phyloP scores from a whole-genome alignment of 2,329 filamentous ascomycete genomes.

The Epichloe uncinata region DNA sequence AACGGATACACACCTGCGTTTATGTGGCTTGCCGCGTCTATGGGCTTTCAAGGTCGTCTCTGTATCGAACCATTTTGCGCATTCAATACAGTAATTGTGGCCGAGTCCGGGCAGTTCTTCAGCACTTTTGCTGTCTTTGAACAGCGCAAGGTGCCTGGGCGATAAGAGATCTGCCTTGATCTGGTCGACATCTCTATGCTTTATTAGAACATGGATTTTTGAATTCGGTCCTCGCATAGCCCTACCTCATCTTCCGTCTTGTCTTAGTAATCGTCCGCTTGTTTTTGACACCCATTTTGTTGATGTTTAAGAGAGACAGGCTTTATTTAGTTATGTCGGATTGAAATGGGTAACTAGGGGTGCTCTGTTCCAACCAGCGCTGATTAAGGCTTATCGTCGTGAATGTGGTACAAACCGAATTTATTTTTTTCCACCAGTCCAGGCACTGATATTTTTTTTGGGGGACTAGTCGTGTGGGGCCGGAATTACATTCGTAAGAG shows the following conservation, averaged over 20 bases:
- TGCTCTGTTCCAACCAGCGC: too few species aligned
- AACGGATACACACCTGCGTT: slow-evolving; percentile 46
- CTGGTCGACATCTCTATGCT: slow-evolving; percentile 80
- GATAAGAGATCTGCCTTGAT: slow-evolving; percentile 70
- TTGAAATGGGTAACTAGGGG: too few species aligned
- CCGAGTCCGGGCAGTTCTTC: slow-evolving; percentile 87
- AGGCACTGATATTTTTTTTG: too few species aligned
- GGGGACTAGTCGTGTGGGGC: too few species aligned
- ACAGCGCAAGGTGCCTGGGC: slow-evolving; percentile 66
- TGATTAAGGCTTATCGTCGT: too few species aligned
- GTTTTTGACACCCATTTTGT: slow-evolving; percentile 52
- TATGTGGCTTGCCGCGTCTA: slow-evolving; percentile 81
- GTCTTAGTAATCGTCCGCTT: slow-evolving; percentile 62
- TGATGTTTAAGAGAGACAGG: background rate
- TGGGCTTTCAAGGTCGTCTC: slow-evolving; percentile 65
- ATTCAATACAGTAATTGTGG: slow-evolving; percentile 78
- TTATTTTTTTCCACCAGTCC: too few species aligned
- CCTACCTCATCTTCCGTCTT: slow-evolving; percentile 54
- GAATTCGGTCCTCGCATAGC: background rate
- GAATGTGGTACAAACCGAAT: too few species aligned
- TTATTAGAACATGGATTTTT: background rate
- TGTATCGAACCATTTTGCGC: slow-evolving; percentile 91
- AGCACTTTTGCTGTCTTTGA: slow-evolving; percentile 61
- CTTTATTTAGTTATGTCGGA: too few species aligned
- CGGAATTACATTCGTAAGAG: too few species aligned